Base-by-base conservation (phyloP, 192 early-diverging fungal genomes). In the Paraglomus occultum region DNA sequence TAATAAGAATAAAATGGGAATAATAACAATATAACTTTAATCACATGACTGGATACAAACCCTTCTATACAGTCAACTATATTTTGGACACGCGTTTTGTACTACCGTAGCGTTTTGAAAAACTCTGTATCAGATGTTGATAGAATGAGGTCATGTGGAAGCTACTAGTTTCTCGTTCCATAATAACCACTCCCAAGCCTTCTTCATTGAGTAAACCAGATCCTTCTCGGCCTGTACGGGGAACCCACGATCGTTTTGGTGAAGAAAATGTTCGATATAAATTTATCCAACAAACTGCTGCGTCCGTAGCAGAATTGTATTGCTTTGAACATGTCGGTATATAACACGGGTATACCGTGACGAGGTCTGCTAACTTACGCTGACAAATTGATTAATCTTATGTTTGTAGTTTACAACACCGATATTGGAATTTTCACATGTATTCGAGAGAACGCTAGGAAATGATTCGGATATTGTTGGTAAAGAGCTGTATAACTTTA, bases 401-500 rank as follows among this genome's bases (percentile, higher is more conserved):
- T 43, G 38, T 6, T 44, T 23, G 20, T 76, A 86, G 72, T 76
- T 88, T 22, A 72, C 77, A 22, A 88, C 89, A 6, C 89, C 89
- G 6, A 80, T 88, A 20, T 75, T 90, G 12, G 89, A 90, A 67
- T 82, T 85, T 76, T 81, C 86, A 7, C 78, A 82, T 22, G 80
- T 88, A 0, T 87, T 86, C 61, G 84, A 90, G 42, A 73, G 85
- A 55, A 82, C 86, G 5, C 71, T 90, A 17, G 89, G 89, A 1
- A 62, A 75, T 11, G 81, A 83, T 50, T 84, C 84, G 10, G 89
- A 90, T 72, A 85, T 90, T 1, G 81, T 90, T 5, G 84, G 86
- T 15, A 90, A 90, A 51, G 89, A 90, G 69, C 70, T 90, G 23
- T 90, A 87, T 75, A 84, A 75, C 43, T 88, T 90, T 57, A 74